Evolutionary conservation across 2,329 filamentous ascomycete genomes (phyloP).

Genomic region (Neopestalotiopsis rosae): DNA sequence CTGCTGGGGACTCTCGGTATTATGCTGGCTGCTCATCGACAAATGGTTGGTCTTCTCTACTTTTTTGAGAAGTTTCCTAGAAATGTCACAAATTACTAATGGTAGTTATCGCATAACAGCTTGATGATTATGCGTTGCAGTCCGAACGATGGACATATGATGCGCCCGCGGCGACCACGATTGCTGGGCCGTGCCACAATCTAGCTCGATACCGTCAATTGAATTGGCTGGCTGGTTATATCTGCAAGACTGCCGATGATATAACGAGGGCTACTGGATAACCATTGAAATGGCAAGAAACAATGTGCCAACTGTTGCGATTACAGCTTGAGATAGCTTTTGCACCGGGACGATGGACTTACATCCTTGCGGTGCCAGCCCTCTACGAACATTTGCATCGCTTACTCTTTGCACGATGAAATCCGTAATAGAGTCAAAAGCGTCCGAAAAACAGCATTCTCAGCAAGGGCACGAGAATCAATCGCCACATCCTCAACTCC

Average conservation of each 20-base stretch:
- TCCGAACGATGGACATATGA: neutral
- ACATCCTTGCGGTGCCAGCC: too few species aligned
- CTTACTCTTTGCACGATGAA: too few species aligned
- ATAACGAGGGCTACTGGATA: neutral
- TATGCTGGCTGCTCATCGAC: neutral
- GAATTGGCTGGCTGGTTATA: neutral
- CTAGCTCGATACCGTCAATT: neutral
- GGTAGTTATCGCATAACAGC: neutral
- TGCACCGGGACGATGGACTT: too few species aligned
- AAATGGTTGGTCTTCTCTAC: neutral
- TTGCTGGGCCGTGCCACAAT: neutral
- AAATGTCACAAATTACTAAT: neutral
- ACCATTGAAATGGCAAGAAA: neutral
- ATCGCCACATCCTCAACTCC: too few species aligned
- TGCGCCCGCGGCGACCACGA: neutral
- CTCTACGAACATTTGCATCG: too few species aligned
- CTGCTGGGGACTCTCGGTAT: neutral
- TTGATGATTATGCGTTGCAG: neutral
- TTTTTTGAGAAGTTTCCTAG: neutral
- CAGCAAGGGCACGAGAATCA: too few species aligned
- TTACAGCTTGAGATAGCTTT: neutral
- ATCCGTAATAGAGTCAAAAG: too few species aligned
- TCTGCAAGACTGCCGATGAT: neutral
- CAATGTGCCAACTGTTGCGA: neutral
- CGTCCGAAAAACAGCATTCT: too few species aligned